Evolutionary conservation across 2,329 filamentous ascomycete species (phyloP), one percentile per base, ranked within the genome.

Genomic region (Tricladium varicosporioides): DNA sequence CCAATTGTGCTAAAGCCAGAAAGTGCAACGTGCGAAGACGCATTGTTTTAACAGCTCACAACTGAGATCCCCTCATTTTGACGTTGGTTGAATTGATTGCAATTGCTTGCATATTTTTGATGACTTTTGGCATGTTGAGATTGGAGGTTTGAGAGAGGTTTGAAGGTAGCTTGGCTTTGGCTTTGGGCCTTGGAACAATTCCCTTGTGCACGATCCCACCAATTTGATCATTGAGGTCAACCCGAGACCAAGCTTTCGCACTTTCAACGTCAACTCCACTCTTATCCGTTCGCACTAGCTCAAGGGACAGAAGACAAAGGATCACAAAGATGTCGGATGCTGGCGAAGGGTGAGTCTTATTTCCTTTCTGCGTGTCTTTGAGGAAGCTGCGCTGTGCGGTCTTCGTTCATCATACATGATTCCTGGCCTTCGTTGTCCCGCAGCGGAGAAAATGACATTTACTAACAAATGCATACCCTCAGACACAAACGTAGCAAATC

Each of bases 401-500:
- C 22, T 42, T 9, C 43, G 33, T 19, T 2, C 22, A n/a, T 48
- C 14, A 15, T 14, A 31, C 5, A 10, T 31, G 11, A 16, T 42
- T 32, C 11, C 18, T 14, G 16, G 27, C 33, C 16, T 36, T 36
- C 11, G 10, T 40, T 40, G 36, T 40, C n/a, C 36, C 2, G 36
- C 36, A 10, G 36, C n/a, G 2, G 36, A 40, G 36, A 4, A n/a
- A 15, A 8, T 18, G 18, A 43, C 22, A n/a, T 18, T 9, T 56
- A 51, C 60, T 63, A 43, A 63, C 13, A 50, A 27, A 65, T 62
- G 59, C 31, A 43, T 13, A 49, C 60, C 48, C 51, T 53, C 59
- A 70, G 67, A 56, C 69, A 72, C 58, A 83, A 81, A 71, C 79
- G 80, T 60, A 79, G 76, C 58, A 81, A 79, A 66, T 73, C 83